Conservation (phyloP, 1,139 yeast genomes). For the Sugiyamaella paludigena region DNA sequence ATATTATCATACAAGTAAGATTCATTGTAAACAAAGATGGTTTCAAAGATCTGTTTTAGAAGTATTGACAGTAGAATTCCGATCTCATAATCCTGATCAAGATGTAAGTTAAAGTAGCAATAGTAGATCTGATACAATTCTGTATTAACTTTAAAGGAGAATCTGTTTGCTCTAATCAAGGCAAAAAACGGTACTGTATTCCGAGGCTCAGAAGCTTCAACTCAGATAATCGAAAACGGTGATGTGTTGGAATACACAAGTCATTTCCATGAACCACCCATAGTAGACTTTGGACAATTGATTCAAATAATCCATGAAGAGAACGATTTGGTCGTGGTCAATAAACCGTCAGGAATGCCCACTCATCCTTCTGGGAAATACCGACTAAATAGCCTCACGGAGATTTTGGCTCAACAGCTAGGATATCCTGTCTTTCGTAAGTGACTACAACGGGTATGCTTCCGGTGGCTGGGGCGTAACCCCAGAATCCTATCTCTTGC, state of each 20-base stretch:
- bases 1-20: slow-evolving; percentile 77
- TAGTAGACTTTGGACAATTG: slow-evolving; percentile 51
- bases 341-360: slow-evolving; percentile 92
- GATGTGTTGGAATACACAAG: slow-evolving; percentile 74
- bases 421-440: slow-evolving; percentile 25
- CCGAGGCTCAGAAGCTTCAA: background rate
- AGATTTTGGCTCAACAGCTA: slow-evolving; percentile 20
- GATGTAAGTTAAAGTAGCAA: slow-evolving; percentile 11
- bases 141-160: background rate
- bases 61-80: slow-evolving; percentile 73
- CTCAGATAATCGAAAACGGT: slow-evolving; percentile 59
- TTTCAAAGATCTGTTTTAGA: slow-evolving; percentile 75
- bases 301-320: slow-evolving; percentile 72
- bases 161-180: slow-evolving; percentile 1
- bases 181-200: background rate
- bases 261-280: slow-evolving; percentile 91
- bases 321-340: slow-evolving; percentile 74
- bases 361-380: slow-evolving; percentile 89
- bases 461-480: too few species aligned
- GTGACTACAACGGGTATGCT: too few species aligned
- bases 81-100: slow-evolving; percentile 63
- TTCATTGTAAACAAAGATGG: slow-evolving; percentile 91
- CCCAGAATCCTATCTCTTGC: too few species aligned
- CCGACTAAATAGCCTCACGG: slow-evolving; percentile 65
- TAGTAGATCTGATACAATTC: background rate